Conservation (phyloP, 768 basidiomycete species). For the Panaeolus papilionaceus region DNA sequence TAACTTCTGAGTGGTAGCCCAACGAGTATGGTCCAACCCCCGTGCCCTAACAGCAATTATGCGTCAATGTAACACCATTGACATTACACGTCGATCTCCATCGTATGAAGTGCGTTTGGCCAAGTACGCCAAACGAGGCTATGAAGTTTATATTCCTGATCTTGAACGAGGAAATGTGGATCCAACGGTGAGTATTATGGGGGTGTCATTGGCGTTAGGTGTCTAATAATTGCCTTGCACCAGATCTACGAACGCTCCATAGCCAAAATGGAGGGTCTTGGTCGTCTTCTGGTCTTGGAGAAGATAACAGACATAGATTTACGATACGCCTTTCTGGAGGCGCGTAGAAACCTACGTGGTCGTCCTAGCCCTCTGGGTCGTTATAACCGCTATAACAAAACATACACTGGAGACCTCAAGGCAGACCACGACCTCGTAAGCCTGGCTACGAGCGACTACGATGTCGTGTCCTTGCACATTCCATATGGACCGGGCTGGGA, state of each 20-base stretch:
- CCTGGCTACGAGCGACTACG: constrained; percentile 63
- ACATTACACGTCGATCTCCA: constrained; percentile 64
- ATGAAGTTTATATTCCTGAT: constrained; percentile 65
- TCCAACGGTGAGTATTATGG: constrained; percentile 53
- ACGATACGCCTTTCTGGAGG: constrained; percentile 52
- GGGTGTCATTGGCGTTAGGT: not conserved
- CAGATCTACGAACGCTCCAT: constrained; percentile 70
- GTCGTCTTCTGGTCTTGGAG: constrained; percentile 68
- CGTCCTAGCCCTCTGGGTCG: constrained; percentile 43
- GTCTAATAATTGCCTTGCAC: not conserved
- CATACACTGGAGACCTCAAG: constrained; percentile 63
- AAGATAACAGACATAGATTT: constrained; percentile 51
- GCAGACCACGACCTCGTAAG: constrained; percentile 42
- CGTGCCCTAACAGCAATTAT: constrained; percentile 66
- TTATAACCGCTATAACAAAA: constrained; percentile 40
- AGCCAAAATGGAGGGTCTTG: constrained; percentile 60
- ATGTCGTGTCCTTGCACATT: constrained; percentile 58
- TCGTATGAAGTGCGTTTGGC: constrained; percentile 68
- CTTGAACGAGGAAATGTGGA: constrained; percentile 59
- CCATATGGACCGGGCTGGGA: constrained; percentile 69
- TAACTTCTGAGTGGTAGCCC: constrained; percentile 31
- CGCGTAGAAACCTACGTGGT: constrained; percentile 55
- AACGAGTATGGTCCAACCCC: constrained; percentile 63
- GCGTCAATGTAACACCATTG: constrained; percentile 68
- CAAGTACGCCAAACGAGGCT: constrained; percentile 61